phyloP scores from a whole-genome alignment of 2,329 filamentous ascomycete genomes.

The Penicillium sp. region DNA sequence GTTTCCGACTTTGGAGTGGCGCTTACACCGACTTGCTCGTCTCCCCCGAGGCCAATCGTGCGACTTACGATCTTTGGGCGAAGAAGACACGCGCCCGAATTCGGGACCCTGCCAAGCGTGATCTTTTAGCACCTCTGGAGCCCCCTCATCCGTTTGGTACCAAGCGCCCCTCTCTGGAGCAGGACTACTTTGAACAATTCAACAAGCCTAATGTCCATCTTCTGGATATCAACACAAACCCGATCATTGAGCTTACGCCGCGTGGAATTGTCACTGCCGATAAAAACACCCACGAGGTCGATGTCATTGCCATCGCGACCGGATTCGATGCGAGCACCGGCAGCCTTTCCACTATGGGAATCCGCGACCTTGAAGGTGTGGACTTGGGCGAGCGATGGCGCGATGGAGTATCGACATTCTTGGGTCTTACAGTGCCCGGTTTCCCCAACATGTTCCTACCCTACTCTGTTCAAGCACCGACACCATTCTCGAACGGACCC shows the following conservation, averaged over 20 bases:
- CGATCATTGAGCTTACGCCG: conserved; percentile 42
- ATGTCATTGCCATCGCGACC: conserved; percentile 40
- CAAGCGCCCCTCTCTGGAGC: conserved; percentile 55
- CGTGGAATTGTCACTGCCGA: conserved; percentile 45
- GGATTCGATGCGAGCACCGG: conserved; percentile 19
- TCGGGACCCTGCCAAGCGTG: conserved; percentile 51
- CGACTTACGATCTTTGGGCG: conserved; percentile 59
- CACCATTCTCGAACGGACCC: conserved; percentile 38
- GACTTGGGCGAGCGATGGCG: conserved; percentile 15
- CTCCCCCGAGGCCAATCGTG: conserved; percentile 51
- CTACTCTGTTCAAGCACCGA: conserved; percentile 40
- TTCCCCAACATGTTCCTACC: conserved; percentile 52
- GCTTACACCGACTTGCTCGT: conserved; percentile 55
- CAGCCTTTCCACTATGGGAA: conserved; percentile 13
- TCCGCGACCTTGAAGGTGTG: conserved; percentile 10
- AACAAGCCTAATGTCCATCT: conserved; percentile 52
- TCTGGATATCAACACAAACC: conserved; percentile 47
- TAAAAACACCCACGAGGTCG: conserved; percentile 39
- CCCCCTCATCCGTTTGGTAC: conserved; percentile 58
- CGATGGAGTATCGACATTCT: conserved; percentile 23
- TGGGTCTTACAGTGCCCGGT: conserved; percentile 42
- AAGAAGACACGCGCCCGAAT: conserved; percentile 52
- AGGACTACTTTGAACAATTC: conserved; percentile 54
- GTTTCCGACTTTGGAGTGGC: conserved; percentile 56
- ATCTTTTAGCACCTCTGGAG: conserved; percentile 56